Conservation (phyloP, 2,329 filamentous ascomycete species). For the Aschersonia sp. region DNA sequence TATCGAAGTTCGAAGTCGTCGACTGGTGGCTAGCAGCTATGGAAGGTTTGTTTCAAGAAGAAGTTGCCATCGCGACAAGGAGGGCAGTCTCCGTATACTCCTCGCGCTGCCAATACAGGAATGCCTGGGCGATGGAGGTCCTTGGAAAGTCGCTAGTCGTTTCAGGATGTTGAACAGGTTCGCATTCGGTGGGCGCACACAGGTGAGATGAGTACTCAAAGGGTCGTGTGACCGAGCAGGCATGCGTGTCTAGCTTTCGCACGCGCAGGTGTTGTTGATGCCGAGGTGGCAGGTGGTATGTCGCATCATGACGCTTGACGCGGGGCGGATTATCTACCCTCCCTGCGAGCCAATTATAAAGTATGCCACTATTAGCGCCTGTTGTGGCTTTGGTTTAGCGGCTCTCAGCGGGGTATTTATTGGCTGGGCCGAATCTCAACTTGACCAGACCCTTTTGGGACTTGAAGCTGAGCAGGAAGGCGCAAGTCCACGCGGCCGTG, state of each 20-base stretch:
- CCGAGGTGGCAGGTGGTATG: background rate
- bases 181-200: too few species aligned
- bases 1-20: background rate
- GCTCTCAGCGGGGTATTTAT: background rate
- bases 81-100: background rate
- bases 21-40: conserved; percentile 5
- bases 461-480: too few species aligned
- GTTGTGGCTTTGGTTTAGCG: background rate
- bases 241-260: background rate
- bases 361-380: too few species aligned
- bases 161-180: background rate
- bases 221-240: too few species aligned
- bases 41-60: conserved; percentile 2
- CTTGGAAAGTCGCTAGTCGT: background rate
- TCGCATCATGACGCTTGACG: conserved; percentile 2
- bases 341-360: background rate
- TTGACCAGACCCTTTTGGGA: too few species aligned
- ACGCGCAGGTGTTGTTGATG: background rate
- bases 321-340: conserved; percentile 6
- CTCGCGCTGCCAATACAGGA: background rate
- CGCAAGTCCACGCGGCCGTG: too few species aligned
- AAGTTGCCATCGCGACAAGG: conserved; percentile 8
- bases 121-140: background rate
- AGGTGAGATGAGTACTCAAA: background rate
- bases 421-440: too few species aligned